Conservation (phyloP, 441 rosid species). For the Pelargonium cotyledonis region DNA sequence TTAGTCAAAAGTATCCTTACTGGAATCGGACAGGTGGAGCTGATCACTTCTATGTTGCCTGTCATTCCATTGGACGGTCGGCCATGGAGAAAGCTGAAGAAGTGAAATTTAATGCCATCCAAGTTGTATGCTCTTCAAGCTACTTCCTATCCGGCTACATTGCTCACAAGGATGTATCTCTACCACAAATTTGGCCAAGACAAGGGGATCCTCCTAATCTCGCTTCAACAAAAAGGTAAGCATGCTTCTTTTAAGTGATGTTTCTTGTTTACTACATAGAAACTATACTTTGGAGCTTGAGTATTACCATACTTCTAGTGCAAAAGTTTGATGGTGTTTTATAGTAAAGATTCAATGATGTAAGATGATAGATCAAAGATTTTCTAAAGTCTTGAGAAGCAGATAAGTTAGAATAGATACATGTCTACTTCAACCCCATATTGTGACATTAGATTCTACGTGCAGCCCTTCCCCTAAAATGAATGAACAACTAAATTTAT, state of each 20-base stretch:
- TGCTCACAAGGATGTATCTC: conserved; percentile 51
- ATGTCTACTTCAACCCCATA: neutral
- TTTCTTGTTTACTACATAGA: neutral
- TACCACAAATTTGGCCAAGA: conserved; percentile 70
- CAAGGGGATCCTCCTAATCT: conserved; percentile 40
- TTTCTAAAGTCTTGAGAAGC: neutral
- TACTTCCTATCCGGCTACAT: conserved; percentile 45
- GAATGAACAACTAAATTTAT: no score
- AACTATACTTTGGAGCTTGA: neutral
- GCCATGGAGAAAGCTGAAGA: conserved; percentile 41
- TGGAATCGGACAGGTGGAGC: conserved; percentile 56
- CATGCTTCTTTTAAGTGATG: neutral
- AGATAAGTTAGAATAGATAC: neutral
- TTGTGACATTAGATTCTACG: neutral
- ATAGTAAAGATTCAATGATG: neutral
- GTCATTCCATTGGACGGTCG: conserved; percentile 50
- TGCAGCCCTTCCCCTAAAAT: no score
- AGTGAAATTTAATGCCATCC: conserved; percentile 51
- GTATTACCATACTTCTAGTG: neutral
- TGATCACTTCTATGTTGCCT: conserved; percentile 59
- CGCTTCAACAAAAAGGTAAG: conserved; percentile 42
- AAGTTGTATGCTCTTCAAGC: conserved; percentile 59
- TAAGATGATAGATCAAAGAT: neutral
- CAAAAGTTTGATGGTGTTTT: neutral
- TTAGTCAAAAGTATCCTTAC: conserved; percentile 43